These are phyloP conservation scores for Immersiporthe knoxdaviesiana DNA, from an alignment of 2,329 filamentous ascomycete genomes.

Conservation along the genomic window DNA sequence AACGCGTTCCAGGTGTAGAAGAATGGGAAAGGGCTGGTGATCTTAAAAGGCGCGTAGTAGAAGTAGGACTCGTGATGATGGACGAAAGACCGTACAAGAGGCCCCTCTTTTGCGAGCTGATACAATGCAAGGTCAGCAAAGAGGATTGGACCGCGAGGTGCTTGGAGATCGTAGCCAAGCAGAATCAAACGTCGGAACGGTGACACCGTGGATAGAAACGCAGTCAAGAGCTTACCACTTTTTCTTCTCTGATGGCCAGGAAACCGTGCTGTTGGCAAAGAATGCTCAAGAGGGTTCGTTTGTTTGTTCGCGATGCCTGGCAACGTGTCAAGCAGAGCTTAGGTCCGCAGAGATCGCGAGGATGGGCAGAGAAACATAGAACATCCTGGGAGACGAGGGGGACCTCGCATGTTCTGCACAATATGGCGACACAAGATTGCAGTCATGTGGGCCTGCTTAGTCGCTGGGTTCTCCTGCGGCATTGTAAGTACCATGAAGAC, in stretches of 20 bases:
- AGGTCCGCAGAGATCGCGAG: not conserved
- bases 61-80: not conserved
- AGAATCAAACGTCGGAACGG: not conserved
- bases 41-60: not conserved
- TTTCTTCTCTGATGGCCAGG: not conserved
- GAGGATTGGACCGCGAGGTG: not conserved
- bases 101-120: not conserved
- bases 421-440: not conserved
- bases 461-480: not conserved
- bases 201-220: not conserved
- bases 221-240: not conserved
- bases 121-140: not conserved
- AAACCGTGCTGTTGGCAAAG: not conserved
- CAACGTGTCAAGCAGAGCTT: not conserved
- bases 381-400: not conserved
- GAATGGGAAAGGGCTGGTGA: not conserved
- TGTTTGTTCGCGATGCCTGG: not conserved
- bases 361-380: not conserved
- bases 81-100: too few relatives aligned
- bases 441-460: not conserved
- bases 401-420: not conserved
- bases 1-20: not conserved
- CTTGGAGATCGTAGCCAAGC: not conserved
- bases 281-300: not conserved
- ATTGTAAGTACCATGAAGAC: not conserved